Percentiles rank a stretch among this genome's conserved stretches.
phyloP scores from a whole-genome alignment of 352 stramenopile species.

The Phytopythium litorale region DNA sequence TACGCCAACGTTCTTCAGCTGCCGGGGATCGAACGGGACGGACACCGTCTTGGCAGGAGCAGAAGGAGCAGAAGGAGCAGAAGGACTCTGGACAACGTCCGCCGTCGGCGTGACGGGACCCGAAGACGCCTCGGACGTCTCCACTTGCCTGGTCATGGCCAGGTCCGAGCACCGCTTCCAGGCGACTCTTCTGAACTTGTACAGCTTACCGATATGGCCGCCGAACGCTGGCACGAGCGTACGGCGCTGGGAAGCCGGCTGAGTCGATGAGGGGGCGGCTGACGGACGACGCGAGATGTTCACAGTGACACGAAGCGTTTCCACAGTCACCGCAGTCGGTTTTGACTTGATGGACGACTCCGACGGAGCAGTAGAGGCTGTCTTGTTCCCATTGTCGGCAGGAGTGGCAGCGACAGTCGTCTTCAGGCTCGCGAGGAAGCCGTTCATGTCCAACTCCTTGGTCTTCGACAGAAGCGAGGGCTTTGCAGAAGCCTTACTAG shows the following conservation, averaged over 20 bases:
- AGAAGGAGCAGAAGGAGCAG: slow-evolving; percentile 7
- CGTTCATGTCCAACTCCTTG: slow-evolving; percentile 61
- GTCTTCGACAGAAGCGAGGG: slow-evolving; percentile 16
- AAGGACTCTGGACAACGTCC: background rate
- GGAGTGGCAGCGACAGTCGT: slow-evolving; percentile 20
- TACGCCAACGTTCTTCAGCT: slow-evolving; percentile 56
- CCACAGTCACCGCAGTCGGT: background rate
- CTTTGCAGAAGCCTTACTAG: slow-evolving; percentile 6
- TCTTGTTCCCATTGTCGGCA: background rate
- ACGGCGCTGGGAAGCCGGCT: background rate
- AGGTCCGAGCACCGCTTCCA: slow-evolving; percentile 23
- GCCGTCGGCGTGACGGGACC: background rate
- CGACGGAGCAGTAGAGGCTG: background rate
- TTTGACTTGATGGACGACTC: background rate
- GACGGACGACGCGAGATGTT: slow-evolving; percentile 10
- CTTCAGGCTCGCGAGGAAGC: slow-evolving; percentile 59
- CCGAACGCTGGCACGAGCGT: slow-evolving; percentile 19
- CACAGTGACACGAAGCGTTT: slow-evolving; percentile 8
- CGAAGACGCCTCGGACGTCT: slow-evolving; percentile 9
- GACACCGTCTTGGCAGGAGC: slow-evolving; percentile 8
- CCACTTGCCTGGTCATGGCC: slow-evolving; percentile 24
- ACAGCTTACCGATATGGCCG: slow-evolving; percentile 31
- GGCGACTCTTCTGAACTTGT: slow-evolving; percentile 17
- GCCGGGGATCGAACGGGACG: slow-evolving; percentile 52
- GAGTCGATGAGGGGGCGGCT: background rate